Evolutionary conservation across 1,284 basidiomycete genomes (phyloP), one percentile per base, ranked within the genome.

Genomic region (Ustilago trichophora): DNA sequence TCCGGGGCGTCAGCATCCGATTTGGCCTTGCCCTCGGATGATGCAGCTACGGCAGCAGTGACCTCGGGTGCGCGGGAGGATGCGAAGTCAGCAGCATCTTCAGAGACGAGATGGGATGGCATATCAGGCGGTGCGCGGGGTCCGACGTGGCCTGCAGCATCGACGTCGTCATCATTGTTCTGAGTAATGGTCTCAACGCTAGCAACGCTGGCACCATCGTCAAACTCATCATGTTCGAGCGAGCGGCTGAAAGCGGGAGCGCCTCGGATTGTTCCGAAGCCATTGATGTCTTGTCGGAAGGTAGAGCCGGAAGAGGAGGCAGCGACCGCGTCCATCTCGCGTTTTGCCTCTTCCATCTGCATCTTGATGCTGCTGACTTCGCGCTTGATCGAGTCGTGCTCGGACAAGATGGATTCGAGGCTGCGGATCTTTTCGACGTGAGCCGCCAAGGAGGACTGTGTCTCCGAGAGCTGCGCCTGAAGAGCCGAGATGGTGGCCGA

Each of bases 361-460:
- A 68, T 40, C 36, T 80, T 76, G 40, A 84, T 68, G 26, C 58
- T 83, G 29, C 86, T 84, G 3, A 98, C 88, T 76, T 98, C 93
- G 29, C 85, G 85, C 81, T 91, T 91, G 79, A 98, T 88, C 9
- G 84, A 85, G 56, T 96, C 92, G 74, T 97, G 92, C 81, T 97
- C 93, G 22, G 82, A 82, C 0, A 91, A 86, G 40, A 96, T 86
- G 33, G 85, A 86, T 76, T 97, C 93, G 26, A 98, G 85, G 13
- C 88, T 86, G 36, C 89, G 87, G 58, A 96, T 90, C 82, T 93
- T 92, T 60, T 93, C 91, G 31, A 92, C 87, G 75, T 97, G 92
- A 13, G 83, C 85, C 1, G 89, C 86, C 15, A 98, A 85, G 0
- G 89, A 90, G 1, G 86, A 83, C 75, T 96, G 93, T 0, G 94